These are phyloP conservation scores for Lipomyces mesembrius DNA, from an alignment of 805 yeast genomes.

Conservation along the genomic window DNA sequence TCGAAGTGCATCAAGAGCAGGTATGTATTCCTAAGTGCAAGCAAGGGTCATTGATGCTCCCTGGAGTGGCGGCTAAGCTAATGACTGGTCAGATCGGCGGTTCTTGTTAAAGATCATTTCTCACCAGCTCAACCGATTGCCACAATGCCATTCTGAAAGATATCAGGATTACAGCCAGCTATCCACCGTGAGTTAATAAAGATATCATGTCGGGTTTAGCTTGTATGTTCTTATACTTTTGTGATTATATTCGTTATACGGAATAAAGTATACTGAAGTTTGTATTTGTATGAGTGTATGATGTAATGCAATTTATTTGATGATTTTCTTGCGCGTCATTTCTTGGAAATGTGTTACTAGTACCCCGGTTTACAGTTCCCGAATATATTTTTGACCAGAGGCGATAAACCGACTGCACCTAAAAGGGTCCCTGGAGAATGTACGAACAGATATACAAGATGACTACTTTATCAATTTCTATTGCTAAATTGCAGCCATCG, in stretches of 20 bases:
- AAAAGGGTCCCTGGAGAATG: too few relatives aligned
- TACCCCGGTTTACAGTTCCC: too few relatives aligned
- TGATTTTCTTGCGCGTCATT: neutral
- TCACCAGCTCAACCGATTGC: neutral
- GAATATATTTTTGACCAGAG: too few relatives aligned
- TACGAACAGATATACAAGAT: too few relatives aligned
- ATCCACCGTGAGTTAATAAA: neutral
- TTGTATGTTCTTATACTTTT: neutral
- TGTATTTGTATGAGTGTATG: neutral
- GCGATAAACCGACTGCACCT: too few relatives aligned
- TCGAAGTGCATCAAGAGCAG: slow-evolving; percentile 97
- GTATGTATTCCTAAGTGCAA: slow-evolving; percentile 43
- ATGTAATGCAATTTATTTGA: neutral
- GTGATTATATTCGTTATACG: neutral
- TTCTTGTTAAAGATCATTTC: neutral
- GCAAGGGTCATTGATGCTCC: neutral
- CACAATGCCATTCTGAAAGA: neutral
- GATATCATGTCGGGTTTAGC: neutral
- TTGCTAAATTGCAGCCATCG: too few relatives aligned
- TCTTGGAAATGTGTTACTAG: neutral
- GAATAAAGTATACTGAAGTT: neutral
- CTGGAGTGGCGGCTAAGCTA: neutral
- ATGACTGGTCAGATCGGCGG: neutral
- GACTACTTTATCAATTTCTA: too few relatives aligned
- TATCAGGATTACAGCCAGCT: neutral